Evolutionary conservation across 2,329 filamentous ascomycete genomes (phyloP).

Genomic region (Sarocladiaceae sp.): DNA sequence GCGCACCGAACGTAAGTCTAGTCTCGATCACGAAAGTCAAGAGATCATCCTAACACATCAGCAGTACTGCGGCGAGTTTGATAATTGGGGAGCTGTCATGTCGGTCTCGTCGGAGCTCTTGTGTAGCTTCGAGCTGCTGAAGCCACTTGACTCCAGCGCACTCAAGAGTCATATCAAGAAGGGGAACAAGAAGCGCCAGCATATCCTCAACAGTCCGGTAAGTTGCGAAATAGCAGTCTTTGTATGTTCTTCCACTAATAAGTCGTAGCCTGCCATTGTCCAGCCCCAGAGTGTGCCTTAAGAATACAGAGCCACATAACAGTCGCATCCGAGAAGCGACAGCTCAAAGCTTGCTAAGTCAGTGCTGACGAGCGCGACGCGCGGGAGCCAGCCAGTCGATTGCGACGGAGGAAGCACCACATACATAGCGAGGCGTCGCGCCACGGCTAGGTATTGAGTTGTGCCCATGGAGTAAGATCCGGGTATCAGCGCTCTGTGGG

Average conservation of each 20-base stretch:
- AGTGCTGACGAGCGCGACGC: background rate
- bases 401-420: background rate
- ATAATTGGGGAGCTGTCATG: constrained; percentile 99
- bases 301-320: background rate
- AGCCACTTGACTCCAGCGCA: constrained; percentile 91
- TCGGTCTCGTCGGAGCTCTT: constrained; percentile 90
- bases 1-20: constrained; percentile 85
- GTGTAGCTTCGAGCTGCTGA: constrained; percentile 95
- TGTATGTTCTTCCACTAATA: constrained; percentile 5
- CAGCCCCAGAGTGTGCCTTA: constrained; percentile 46
- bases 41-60: constrained; percentile 20
- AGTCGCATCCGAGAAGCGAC: background rate
- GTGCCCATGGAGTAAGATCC: constrained; percentile 2
- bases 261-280: constrained; percentile 45
- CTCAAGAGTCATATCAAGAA: constrained; percentile 99
- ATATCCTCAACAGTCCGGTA: constrained; percentile 94
- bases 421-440: background rate
- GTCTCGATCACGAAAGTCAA: background rate
- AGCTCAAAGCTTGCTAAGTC: no score
- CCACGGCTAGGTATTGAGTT: no score
- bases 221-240: constrained; percentile 33
- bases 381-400: background rate
- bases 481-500: background rate
- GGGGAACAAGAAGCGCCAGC: constrained; percentile 88
- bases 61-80: constrained; percentile 96